Base-by-base conservation (phyloP, 1,139 yeast genomes). In the Lodderomyces parapsilosis region DNA sequence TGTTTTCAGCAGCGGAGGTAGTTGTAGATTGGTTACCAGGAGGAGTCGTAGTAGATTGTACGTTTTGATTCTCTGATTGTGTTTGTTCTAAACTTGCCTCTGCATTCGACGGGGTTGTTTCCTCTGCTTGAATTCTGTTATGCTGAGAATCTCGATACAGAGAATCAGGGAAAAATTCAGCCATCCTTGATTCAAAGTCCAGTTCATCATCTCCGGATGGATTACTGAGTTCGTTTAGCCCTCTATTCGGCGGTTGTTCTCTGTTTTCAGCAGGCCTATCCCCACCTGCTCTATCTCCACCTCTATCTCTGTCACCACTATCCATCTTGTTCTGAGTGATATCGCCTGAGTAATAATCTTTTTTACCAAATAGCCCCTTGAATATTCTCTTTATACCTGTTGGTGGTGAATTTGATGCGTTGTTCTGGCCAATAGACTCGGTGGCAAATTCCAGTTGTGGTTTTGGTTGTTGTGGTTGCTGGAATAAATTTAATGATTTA, bases 381-480 rank as follows among this genome's bases (percentile, higher is more conserved):
- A 30, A 6, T 8, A 30, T 10, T 15, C 19, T 15, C 15, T 15
- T 30, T 15, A 30, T 4, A 4, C 19, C 9, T 6, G 19, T 30
- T 7, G 19, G 10, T 14, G 33, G 11, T 17, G 33, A 15, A 4
- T 30, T n/a, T 14, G 19, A 15, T 30, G 33, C 4, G 19, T 30
- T 30, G 3, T 30, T 9, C 10, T 17, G 33, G 15, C 15, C 33
- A 30, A 15, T 9, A 30, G 33, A 15, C 3, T 10, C 19, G 33
- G 33, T 30, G 33, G 33, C 33, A 30, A 30, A 30, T n/a, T n/a
- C n/a, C n/a, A n/a, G n/a, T n/a, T 30, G 33, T 30, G 5, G 33
- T n/a, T n/a, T n/a, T n/a, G n/a, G n/a, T n/a, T n/a, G 19, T 30
- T 18, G 7, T 8, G 6, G 33, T 8, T 15, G 33, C 6, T 17